A percentile compares a stretch with the other conserved stretches of the same genome.
phyloP scores from a whole-genome alignment of 2,329 filamentous ascomycete species.

The Fusarium incarnatum region DNA sequence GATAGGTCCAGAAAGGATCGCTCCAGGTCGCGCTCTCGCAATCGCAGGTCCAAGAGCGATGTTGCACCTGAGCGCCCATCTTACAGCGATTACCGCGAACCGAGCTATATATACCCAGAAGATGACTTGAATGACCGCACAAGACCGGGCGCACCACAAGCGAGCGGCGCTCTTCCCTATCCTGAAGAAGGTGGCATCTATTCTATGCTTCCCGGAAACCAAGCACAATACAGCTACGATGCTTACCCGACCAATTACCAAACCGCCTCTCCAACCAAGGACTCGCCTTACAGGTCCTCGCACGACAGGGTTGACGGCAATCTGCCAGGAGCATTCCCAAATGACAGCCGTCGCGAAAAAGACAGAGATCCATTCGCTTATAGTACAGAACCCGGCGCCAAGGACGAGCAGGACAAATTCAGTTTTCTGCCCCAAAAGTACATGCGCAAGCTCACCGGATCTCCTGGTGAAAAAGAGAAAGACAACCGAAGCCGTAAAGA shows the following conservation, averaged over 20 bases:
- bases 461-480: conserved; percentile 44
- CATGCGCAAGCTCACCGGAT: conserved; percentile 51
- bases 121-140: conserved; percentile 56
- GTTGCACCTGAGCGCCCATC: conserved; percentile 47
- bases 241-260: conserved; percentile 50
- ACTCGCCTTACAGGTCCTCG: conserved; percentile 54
- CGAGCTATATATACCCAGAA: conserved; percentile 56
- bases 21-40: conserved; percentile 60
- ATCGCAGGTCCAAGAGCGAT: conserved; percentile 50
- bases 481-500: conserved; percentile 53
- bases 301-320: conserved; percentile 50
- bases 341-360: conserved; percentile 48
- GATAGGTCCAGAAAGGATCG: conserved; percentile 59
- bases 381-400: conserved; percentile 21
- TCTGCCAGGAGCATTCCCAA: conserved; percentile 52
- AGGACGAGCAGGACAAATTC: conserved; percentile 53
- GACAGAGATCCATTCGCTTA: conserved; percentile 39
- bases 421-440: conserved; percentile 63
- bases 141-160: conserved; percentile 50
- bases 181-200: conserved; percentile 54
- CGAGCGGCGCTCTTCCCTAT: conserved; percentile 53
- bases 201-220: conserved; percentile 53
- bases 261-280: conserved; percentile 51
- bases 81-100: conserved; percentile 57
- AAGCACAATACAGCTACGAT: conserved; percentile 56